Evolutionary conservation across 345 rosid genomes (phyloP), one percentile per base, ranked within the genome.

Genomic region (Cardamine resedifolia): DNA sequence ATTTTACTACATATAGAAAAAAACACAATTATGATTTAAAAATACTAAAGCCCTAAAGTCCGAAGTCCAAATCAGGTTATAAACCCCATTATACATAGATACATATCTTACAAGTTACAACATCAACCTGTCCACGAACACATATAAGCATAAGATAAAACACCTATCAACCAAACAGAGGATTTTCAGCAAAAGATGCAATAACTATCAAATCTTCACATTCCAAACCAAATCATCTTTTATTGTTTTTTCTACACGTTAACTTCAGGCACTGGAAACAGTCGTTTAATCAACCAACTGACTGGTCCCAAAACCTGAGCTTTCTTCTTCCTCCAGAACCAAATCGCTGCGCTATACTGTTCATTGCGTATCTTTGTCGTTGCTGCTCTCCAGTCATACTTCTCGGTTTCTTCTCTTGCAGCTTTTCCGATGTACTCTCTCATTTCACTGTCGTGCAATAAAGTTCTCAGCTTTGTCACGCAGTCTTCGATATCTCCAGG

Each of bases 371-470:
- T 91, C 75, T 68, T 88, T 21, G 80, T 83, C 0, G 98, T 95
- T 43, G 99, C 98, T 4, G 97, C 99, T 84, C 77, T 88, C 99
- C 99, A 95, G 16, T 87, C 96, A 53, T 95, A 91, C 82, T 95
- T 81, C 82, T 91, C 96, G 68, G 83, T 91, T 55, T 95, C 99
- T 81, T 76, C 77, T 5, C 99, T 90, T 27, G 96, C 96, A 0
- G 96, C 99, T 76, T 77, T 80, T 12, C 99, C 99, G 0, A 95
- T 86, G 44, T 78, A 78, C 64, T 83, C 94, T 77, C 99, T 84
- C 75, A 80, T 66, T 70, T 86, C 88, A 9, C 64, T 34, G 83
- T 88, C 71, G 28, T 61, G 36, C 58, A 95, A 59, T 64, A 95
- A 78, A 18, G 78, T 81, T 69, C 72, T 80, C 36, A 95, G 75